Percentiles rank a stretch among this genome's conserved stretches.
Conservation (phyloP, 2,329 filamentous ascomycete species). For the Phaeosphaeriaceae sp. region DNA sequence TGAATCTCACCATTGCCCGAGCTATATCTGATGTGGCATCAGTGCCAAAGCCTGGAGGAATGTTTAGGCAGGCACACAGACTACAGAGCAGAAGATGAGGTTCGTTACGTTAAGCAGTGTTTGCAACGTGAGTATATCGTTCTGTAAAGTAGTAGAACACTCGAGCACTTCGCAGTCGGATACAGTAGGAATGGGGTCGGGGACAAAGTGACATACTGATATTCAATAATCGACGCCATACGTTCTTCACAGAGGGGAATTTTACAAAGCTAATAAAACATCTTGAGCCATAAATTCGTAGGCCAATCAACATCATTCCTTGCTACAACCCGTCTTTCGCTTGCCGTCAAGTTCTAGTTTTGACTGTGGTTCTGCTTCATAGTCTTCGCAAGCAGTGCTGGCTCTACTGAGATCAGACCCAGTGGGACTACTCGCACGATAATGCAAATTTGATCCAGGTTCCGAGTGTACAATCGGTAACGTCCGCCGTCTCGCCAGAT, state of each 20-base stretch:
- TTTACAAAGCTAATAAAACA: slow-evolving; percentile 1
- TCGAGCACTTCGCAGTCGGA: not conserved
- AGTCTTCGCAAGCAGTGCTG: slow-evolving; percentile 1
- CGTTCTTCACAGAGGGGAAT: not conserved
- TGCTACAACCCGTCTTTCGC: slow-evolving; percentile 18
- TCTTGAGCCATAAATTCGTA: not conserved
- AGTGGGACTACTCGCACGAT: not conserved
- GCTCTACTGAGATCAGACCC: not conserved
- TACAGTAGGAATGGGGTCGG: too few relatives aligned
- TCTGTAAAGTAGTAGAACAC: not conserved
- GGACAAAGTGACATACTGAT: not conserved
- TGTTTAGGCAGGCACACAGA: slow-evolving; percentile 11
- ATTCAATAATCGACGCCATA: slow-evolving; percentile 1
- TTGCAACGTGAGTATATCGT: slow-evolving; percentile 28
- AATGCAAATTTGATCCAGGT: slow-evolving; percentile 7
- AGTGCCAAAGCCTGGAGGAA: slow-evolving; percentile 27
- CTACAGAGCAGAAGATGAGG: slow-evolving; percentile 19
- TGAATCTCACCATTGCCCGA: not conserved
- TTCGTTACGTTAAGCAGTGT: slow-evolving; percentile 22
- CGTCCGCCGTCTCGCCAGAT: slow-evolving; percentile 17
- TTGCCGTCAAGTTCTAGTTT: slow-evolving; percentile 13
- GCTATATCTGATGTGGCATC: not conserved
- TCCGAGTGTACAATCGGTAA: slow-evolving; percentile 11
- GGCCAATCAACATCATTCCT: slow-evolving; percentile 6
- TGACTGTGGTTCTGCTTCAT: slow-evolving; percentile 1